These are phyloP conservation scores for Didymosphaeria variabile DNA, from an alignment of 2,329 filamentous ascomycete species.

Conservation along the genomic window DNA sequence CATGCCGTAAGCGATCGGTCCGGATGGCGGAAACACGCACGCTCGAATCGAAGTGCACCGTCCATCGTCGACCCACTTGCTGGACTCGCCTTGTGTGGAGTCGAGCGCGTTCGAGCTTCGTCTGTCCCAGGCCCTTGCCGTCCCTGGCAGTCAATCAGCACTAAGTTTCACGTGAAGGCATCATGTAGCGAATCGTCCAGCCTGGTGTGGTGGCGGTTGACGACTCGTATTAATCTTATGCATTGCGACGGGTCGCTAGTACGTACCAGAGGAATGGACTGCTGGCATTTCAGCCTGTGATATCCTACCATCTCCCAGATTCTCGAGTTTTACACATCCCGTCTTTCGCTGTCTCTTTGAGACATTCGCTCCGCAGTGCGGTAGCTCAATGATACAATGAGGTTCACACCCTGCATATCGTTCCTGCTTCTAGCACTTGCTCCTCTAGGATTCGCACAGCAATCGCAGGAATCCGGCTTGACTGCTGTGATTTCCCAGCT, in stretches of 20 bases:
- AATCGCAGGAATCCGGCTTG: conserved; percentile 15
- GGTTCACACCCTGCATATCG: conserved; percentile 15
- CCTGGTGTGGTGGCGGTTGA: conserved; percentile 4
- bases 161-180: conserved; percentile 20
- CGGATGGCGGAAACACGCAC: not conserved
- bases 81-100: conserved; percentile 8
- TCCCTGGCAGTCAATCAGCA: conserved; percentile 7
- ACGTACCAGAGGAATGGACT: not conserved
- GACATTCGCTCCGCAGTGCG: conserved; percentile 11
- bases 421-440: conserved; percentile 23
- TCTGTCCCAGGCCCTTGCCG: conserved; percentile 8
- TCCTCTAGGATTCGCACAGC: conserved; percentile 15
- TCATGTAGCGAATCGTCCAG: conserved; percentile 6
- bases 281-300: not conserved
- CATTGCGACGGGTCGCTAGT: conserved; percentile 3
- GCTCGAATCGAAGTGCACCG: conserved; percentile 1
- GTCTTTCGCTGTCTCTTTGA: conserved; percentile 6
- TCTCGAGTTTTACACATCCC: conserved; percentile 1
- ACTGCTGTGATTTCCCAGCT: conserved; percentile 10
- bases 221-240: conserved; percentile 7
- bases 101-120: conserved; percentile 8
- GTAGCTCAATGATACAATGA: conserved; percentile 20
- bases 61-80: conserved; percentile 1
- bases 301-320: not conserved
- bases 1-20: not conserved